These are phyloP conservation scores for Talaromyces sp. DNA, from an alignment of 2,329 filamentous ascomycete genomes.

Conservation along the genomic window DNA sequence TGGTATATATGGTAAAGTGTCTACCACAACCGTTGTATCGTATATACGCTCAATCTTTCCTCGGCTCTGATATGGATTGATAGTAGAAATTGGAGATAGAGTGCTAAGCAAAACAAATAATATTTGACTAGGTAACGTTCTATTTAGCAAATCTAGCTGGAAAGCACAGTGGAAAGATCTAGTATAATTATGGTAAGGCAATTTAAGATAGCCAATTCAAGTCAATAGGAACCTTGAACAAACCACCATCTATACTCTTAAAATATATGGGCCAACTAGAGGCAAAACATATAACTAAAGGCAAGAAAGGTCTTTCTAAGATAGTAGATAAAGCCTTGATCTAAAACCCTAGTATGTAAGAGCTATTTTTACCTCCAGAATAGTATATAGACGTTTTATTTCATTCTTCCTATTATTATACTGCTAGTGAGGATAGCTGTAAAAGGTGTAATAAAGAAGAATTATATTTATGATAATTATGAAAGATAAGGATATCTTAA, in stretches of 20 bases:
- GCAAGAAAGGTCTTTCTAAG: background rate
- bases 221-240: background rate
- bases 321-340: background rate
- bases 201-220: background rate
- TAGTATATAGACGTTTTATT: background rate
- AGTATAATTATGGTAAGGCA: background rate
- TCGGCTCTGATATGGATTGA: slow-evolving; percentile 16
- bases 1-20: background rate
- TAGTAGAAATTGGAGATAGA: slow-evolving; percentile 19
- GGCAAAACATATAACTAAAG: background rate
- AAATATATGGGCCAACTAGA: background rate
- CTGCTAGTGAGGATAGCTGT: background rate
- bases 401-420: background rate
- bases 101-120: slow-evolving; percentile 12
- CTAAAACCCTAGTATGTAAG: background rate
- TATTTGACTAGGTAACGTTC: slow-evolving; percentile 24
- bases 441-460: background rate
- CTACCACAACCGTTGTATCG: background rate
- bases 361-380: background rate
- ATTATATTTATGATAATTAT: too few species aligned
- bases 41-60: background rate
- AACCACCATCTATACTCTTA: background rate
- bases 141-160: slow-evolving; percentile 20
- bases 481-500: background rate
- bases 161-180: background rate